Base-by-base conservation (phyloP, 306 rosid genomes). In the Acmispon strigosus region DNA sequence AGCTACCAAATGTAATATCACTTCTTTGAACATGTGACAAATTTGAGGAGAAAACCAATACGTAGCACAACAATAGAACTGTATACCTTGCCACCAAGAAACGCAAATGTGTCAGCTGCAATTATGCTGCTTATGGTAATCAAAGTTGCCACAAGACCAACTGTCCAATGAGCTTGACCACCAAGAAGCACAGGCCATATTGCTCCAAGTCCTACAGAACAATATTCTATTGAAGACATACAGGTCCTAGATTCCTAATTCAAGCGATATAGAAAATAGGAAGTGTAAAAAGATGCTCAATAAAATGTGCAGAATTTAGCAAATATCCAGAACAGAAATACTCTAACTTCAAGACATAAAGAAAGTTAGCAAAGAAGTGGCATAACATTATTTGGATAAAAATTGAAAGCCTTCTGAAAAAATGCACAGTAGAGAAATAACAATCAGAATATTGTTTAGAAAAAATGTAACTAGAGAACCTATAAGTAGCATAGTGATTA, bases 81-180 rank as follows among this genome's bases (percentile, higher is more conserved):
- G 65, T 70, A 79, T 84, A 94, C 97, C 96, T 89, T 95, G 84
- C 97, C 97, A 54, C 96, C 99, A 81, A 94, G 55, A 77, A 91
- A 94, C 16, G 96, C 96, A 70, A n/a, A 87, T 9, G 99, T 87
- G 80, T 91, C 97, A 9, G 97, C 99, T 44, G 99, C 96, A 69
- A 95, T 94, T 69, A 94, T 78, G 81, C 96, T 83, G 71, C 97
- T 82, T 63, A 89, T 78, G 75, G 92, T 80, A 83, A 91, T 81
- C 83, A 91, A 79, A 62, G 97, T 89, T 74, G 97, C 99, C 69
- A 95, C 96, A 72, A 95, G 97, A 73, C 96, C 99, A 75, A 95
- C 89, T 53, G 97, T 91, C 97, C 99, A 95, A 60, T 91, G 96
- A 84, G 86, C 74, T 79, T 71, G 86, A 57, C 86, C 86, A 36